phyloP scores from a whole-genome alignment of 139 green algal species.

The Chlorella sorokiniana region DNA sequence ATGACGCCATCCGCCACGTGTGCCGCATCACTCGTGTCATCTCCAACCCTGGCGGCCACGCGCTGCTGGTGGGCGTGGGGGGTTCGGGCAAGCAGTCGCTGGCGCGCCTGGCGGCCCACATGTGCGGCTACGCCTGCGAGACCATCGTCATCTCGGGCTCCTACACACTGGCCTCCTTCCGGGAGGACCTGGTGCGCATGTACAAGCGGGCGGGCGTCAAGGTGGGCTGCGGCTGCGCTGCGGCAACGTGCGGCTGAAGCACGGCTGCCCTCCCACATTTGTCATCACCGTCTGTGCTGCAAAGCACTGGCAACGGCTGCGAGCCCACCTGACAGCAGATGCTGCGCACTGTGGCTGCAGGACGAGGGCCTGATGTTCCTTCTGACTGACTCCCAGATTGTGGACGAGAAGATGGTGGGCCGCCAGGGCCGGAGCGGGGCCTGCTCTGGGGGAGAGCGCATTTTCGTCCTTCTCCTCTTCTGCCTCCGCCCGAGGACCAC shows the following conservation, averaged over 20 bases:
- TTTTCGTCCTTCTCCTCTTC: neutral
- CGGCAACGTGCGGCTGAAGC: too few species aligned
- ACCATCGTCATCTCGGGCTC: conserved; percentile 86
- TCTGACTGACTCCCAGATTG: conserved; percentile 85
- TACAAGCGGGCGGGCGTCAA: conserved; percentile 84
- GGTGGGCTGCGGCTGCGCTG: conserved; percentile 20
- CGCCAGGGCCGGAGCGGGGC: too few species aligned
- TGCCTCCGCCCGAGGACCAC: neutral
- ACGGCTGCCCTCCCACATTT: too few species aligned
- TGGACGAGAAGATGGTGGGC: conserved; percentile 79
- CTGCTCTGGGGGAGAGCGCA: too few species aligned
- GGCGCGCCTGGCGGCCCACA: conserved; percentile 75
- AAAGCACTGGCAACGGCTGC: too few species aligned
- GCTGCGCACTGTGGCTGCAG: conserved; percentile 22
- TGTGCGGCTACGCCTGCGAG: conserved; percentile 77
- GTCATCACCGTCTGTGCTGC: too few species aligned
- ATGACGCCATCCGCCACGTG: conserved; percentile 92
- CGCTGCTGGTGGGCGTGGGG: conserved; percentile 88
- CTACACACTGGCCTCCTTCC: conserved; percentile 85
- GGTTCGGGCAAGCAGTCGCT: conserved; percentile 87
- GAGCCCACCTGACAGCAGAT: too few species aligned
- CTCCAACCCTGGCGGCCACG: conserved; percentile 82
- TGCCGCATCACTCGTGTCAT: conserved; percentile 86
- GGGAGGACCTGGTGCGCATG: conserved; percentile 91
- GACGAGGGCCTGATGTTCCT: conserved; percentile 87